Evolutionary conservation across 1,139 yeast genomes (phyloP).

Genomic region (Nematodospora anomalae): DNA sequence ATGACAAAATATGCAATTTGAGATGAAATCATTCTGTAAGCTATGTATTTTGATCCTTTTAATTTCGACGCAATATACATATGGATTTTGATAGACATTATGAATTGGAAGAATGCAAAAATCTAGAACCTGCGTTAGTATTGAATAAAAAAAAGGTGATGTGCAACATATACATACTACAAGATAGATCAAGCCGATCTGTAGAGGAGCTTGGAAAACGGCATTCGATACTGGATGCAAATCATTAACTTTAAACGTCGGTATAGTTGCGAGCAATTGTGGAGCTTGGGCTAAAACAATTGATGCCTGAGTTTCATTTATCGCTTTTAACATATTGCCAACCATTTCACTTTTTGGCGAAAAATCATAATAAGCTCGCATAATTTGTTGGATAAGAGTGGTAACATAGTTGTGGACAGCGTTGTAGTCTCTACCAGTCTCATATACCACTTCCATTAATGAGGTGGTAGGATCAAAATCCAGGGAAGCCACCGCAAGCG

Average conservation of each 20-base stretch:
- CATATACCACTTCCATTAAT: conserved; percentile 27
- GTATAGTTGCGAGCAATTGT: conserved; percentile 24
- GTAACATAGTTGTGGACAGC: conserved; percentile 26
- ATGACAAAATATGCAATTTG: conserved; percentile 45
- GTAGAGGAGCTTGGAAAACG: conserved; percentile 32
- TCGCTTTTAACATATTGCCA: conserved; percentile 19
- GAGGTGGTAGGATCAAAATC: conserved; percentile 18
- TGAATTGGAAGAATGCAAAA: conserved; percentile 29
- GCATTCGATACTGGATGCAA: conserved; percentile 25
- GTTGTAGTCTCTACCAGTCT: conserved; percentile 35
- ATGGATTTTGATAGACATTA: conserved; percentile 29
- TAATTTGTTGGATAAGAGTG: conserved; percentile 19
- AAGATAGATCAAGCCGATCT: conserved; percentile 34
- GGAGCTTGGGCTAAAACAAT: conserved; percentile 23
- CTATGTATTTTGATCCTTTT: conserved; percentile 37
- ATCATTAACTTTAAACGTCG: conserved; percentile 23
- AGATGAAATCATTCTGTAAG: conserved; percentile 39
- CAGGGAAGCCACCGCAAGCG: conserved; percentile 18
- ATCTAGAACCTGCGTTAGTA: too few species aligned
- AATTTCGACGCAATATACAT: conserved; percentile 30
- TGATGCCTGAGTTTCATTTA: conserved; percentile 21
- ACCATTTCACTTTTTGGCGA: conserved; percentile 23
- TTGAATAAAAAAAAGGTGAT: too few species aligned
- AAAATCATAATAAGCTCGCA: conserved; percentile 16
- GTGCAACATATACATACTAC: too few species aligned